These are phyloP conservation scores for Didymella exigua DNA, from an alignment of 2,329 filamentous ascomycete species.

Conservation along the genomic window DNA sequence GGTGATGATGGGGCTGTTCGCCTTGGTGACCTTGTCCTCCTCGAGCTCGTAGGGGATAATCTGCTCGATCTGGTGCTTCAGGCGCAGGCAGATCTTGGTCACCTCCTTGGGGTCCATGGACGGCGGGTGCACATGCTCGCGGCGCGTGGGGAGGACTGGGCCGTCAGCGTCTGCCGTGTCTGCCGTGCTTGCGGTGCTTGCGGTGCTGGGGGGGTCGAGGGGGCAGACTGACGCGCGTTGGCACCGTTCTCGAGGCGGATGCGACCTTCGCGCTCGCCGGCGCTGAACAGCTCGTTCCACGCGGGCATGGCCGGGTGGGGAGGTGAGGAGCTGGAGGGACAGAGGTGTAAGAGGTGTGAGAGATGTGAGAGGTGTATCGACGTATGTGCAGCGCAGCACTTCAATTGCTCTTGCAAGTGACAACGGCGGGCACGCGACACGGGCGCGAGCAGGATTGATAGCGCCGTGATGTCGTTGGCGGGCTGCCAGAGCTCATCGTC, in stretches of 20 bases:
- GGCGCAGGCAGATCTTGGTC: conserved; percentile 84
- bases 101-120: conserved; percentile 79
- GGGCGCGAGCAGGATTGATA: conserved; percentile 2
- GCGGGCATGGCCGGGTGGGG: conserved; percentile 43
- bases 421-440: conserved; percentile 5
- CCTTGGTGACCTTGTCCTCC: conserved; percentile 71
- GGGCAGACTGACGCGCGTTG: conserved; percentile 41
- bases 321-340: background rate
- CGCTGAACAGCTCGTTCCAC: conserved; percentile 48
- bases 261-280: conserved; percentile 47
- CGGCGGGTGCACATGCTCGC: conserved; percentile 64
- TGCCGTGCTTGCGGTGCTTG: no score
- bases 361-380: background rate
- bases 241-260: conserved; percentile 52
- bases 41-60: conserved; percentile 90
- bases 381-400: background rate
- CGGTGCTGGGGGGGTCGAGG: background rate
- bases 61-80: conserved; percentile 89
- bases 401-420: background rate
- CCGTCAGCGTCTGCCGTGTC: background rate
- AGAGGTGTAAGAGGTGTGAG: no score
- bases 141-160: conserved; percentile 70
- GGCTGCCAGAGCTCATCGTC: conserved; percentile 15
- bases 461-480: conserved; percentile 13
- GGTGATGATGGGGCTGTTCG: conserved; percentile 88